Evolutionary conservation across 2,329 filamentous ascomycete species (phyloP), one percentile per base, ranked within the genome.

Genomic region (Colletotrichum ledebouriae): DNA sequence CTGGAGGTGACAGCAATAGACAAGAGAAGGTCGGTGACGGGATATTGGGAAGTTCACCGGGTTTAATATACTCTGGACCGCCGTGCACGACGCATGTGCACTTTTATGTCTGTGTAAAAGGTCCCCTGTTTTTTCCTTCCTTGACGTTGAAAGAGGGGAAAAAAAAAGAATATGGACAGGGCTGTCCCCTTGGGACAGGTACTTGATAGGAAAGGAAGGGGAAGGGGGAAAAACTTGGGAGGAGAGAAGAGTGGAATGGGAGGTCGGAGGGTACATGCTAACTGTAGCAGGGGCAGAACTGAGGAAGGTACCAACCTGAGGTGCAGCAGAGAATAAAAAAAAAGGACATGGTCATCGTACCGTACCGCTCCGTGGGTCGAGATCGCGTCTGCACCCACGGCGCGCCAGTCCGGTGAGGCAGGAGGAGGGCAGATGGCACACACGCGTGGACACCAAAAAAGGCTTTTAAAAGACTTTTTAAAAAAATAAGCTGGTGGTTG

Each of bases 31-130:
- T 47, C 20, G 61, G 9, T 37, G 20, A 59, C 44, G 52, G 63
- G 52, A 64, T 52, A 15, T 20, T 41, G 53, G 57, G 67, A 67
- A 33, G 33, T 15, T 46, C 25, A 29, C 39, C 52, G 49, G 57
- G 63, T 69, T 59, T 69, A 69, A 69, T 68, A 69, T 69, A 67
- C 50, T 62, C 47, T 57, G 42, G 52, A 15, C 37, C 39, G 62
- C 15, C 34, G 53, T 67, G 56, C 57, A 62, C 37, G 17, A 56
- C 13, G 50, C 22, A 20, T 49, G n/a, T 42, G 34, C 11, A 25
- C n/a, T 34, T 29, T 59, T 60, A 52, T 53, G 53, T 53, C 39
- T 29, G 62, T 39, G 62, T 50, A 64, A 65, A 66, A 50, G 42
- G 49, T 69, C 62, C 55, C 47, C 49, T 47, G 49, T 47, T 59